Percentiles rank a stretch among this genome's conserved stretches.
phyloP scores from a whole-genome alignment of 2,329 filamentous ascomycete species.

The Cadophora sp. region DNA sequence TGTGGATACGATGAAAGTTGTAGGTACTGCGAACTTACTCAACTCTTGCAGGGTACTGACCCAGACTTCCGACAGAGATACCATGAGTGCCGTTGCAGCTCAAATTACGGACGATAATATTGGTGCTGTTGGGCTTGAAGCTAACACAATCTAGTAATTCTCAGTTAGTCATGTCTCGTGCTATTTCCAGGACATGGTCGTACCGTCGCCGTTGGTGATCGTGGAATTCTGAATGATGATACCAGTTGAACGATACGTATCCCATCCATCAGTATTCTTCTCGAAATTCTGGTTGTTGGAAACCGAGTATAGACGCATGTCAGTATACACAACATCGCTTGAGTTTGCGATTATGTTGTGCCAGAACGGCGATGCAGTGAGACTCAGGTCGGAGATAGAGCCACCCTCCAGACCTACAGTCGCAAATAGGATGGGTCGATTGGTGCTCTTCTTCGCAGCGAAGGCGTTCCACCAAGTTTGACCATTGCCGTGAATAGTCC shows the following conservation, averaged over 20 bases:
- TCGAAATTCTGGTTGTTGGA: constrained; percentile 16
- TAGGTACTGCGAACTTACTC: not conserved
- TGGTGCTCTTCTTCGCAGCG: constrained; percentile 4
- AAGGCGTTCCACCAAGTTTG: constrained; percentile 17
- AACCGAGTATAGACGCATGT: constrained; percentile 10
- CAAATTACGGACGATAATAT: constrained; percentile 19
- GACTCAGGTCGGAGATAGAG: constrained; percentile 7
- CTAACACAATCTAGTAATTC: constrained; percentile 5
- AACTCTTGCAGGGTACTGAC: constrained; percentile 14
- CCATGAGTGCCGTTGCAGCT: constrained; percentile 20
- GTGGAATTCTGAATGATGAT: constrained; percentile 18
- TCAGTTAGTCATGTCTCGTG: not conserved
- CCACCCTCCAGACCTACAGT: constrained; percentile 13
- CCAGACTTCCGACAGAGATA: constrained; percentile 19
- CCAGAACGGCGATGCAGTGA: constrained; percentile 13
- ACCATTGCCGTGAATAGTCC: constrained; percentile 16
- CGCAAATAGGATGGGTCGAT: constrained; percentile 13
- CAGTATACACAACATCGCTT: constrained; percentile 14
- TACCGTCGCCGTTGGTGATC: constrained; percentile 18
- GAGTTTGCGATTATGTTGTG: constrained; percentile 14
- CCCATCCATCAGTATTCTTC: constrained; percentile 22
- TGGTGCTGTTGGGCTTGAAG: constrained; percentile 22
- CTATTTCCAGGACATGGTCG: not conserved
- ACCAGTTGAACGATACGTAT: constrained; percentile 12
- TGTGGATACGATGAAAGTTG: not conserved